phyloP scores from a whole-genome alignment of 1,139 yeast genomes.

The Magnusiomyces fungicola region DNA sequence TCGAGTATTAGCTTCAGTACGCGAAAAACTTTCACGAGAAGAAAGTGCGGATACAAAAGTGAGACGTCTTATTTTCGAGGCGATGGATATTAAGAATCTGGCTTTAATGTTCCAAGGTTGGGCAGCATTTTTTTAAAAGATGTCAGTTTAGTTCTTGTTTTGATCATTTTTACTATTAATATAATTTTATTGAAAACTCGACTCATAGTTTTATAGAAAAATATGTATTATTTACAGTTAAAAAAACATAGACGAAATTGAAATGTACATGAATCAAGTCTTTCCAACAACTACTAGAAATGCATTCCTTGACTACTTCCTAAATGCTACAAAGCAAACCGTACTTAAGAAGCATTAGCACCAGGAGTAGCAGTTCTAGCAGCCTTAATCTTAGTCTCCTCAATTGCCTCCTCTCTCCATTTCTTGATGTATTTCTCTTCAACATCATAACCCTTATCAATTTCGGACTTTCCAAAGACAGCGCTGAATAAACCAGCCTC shows the following conservation, averaged over 20 bases:
- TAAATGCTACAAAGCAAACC: no score
- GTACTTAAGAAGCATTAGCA: slow-evolving; percentile 8
- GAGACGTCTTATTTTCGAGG: slow-evolving; percentile 70
- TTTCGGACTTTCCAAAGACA: slow-evolving; percentile 50
- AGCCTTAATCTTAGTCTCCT: slow-evolving; percentile 27
- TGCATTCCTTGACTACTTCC: no score
- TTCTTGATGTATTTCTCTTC: slow-evolving; percentile 66
- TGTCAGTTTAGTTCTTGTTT: no score
- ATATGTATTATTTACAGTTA: no score
- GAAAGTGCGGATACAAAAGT: slow-evolving; percentile 80
- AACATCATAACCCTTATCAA: slow-evolving; percentile 59
- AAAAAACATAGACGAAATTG: no score
- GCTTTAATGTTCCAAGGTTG: slow-evolving; percentile 69
- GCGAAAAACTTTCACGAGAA: slow-evolving; percentile 63
- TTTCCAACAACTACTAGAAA: no score
- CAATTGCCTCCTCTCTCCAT: slow-evolving; percentile 63
- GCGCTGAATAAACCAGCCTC: slow-evolving; percentile 85
- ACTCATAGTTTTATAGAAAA: no score
- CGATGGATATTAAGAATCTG: slow-evolving; percentile 58
- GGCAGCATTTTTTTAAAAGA: slow-evolving; percentile 1
- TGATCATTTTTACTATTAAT: no score
- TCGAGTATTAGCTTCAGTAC: slow-evolving; percentile 66
- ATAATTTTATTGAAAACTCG: no score
- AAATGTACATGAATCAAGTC: no score
- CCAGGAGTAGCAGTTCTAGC: slow-evolving; percentile 20